phyloP scores from a whole-genome alignment of 345 rosid genomes.

The Pistacia integerrima region DNA sequence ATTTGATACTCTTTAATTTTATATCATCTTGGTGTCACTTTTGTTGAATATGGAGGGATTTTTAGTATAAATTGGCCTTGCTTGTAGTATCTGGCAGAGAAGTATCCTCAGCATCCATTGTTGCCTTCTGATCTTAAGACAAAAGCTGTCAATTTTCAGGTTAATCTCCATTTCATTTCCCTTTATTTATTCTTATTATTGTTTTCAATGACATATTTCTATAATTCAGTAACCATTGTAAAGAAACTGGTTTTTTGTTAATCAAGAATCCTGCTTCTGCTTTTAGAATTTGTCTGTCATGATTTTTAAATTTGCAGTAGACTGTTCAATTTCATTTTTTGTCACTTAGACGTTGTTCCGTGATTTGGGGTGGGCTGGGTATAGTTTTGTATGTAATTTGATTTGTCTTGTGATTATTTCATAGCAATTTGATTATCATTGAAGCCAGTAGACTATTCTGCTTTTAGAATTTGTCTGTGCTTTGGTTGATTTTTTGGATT shows the following conservation, averaged over 20 bases:
- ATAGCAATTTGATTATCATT: no score
- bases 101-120: constrained; percentile 68
- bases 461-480: no score
- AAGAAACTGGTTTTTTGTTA: not conserved
- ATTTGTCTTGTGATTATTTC: not conserved
- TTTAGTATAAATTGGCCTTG: not conserved
- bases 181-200: not conserved
- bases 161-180: constrained; percentile 11
- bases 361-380: not conserved
- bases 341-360: no score
- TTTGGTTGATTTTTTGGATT: no score
- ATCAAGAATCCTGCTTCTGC: not conserved
- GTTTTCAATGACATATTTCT: not conserved
- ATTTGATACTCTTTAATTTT: not conserved
- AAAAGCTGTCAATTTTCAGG: constrained; percentile 74
- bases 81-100: constrained; percentile 77
- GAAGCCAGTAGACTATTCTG: not conserved
- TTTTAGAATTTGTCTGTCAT: no score
- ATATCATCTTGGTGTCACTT: not conserved
- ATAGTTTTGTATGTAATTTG: not conserved
- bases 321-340: no score
- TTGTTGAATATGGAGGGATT: not conserved
- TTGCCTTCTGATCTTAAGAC: constrained; percentile 65
- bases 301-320: no score
- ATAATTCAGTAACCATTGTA: not conserved